Evolutionary conservation across 2,329 filamentous ascomycete species (phyloP), one percentile per base, ranked within the genome.

Genomic region (Xylariales sp.): DNA sequence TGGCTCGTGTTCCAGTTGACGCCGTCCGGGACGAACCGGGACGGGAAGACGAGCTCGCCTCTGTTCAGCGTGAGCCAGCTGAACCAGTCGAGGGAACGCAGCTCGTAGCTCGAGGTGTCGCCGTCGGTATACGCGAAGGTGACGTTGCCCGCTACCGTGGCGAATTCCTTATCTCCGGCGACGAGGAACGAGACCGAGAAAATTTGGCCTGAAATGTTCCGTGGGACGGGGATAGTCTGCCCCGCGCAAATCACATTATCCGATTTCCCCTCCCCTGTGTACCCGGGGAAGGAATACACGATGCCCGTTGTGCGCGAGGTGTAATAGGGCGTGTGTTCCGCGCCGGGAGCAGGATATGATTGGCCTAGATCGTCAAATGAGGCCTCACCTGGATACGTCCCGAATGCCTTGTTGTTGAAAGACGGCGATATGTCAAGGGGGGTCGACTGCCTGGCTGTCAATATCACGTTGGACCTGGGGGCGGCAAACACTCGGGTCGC

Each of bases 361-460:
- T 83, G 78, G 49, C 80, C 79, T 3, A 80, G 69, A 1, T 65
- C 70, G 62, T 85, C 82, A 65, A 85, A 83, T n/a, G 80, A 76
- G 0, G 83, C 80, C 70, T 85, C 82, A 1, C 82, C 82, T 0
- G 83, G 80, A 12, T 76, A 76, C 0, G 78, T 77, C 3, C 82
- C 82, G 65, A 85, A 84, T 1, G 76, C 83, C 63, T 83, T 83
- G 72, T 85, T 85, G 75, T 85, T 84, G 75, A 81, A 83, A 49
- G 79, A 78, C 0, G 74, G 18, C 0, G 75, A 72, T 28, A 84
- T 71, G 12, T 80, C 74, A 2, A 81, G 52, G 0, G 72, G 74
- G 7, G 76, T 68, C 14, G 78, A 79, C 73, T 77, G 41, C 57
- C 62, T 71, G 59, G 7, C 48, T 41, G 18, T 60, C 56, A 58